phyloP scores from a whole-genome alignment of 345 rosid species.

The Arabis hirsuta region DNA sequence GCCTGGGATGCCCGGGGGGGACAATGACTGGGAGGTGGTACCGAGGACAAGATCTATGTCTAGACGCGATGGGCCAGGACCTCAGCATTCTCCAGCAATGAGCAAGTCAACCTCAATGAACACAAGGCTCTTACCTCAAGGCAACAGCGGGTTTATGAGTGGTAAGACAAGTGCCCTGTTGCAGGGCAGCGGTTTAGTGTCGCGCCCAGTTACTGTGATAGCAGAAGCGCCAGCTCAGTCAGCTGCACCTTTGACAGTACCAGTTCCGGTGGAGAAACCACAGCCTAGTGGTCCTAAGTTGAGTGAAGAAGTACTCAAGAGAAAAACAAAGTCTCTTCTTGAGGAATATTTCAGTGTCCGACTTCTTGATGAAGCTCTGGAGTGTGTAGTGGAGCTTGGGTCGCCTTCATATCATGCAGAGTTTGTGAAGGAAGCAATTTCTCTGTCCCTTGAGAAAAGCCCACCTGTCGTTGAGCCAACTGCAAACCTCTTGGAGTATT shows the following conservation, averaged over 20 bases:
- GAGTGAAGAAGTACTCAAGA: slow-evolving; percentile 50
- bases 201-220: slow-evolving; percentile 34
- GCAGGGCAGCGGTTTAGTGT: slow-evolving; percentile 54
- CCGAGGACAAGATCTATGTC: slow-evolving; percentile 70
- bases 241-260: slow-evolving; percentile 29
- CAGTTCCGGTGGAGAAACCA: slow-evolving; percentile 44
- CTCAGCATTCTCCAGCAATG: slow-evolving; percentile 50
- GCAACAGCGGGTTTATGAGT: slow-evolving; percentile 63
- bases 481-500: slow-evolving; percentile 52
- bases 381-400: slow-evolving; percentile 64
- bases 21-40: slow-evolving; percentile 81
- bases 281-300: slow-evolving; percentile 43
- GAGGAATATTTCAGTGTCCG: slow-evolving; percentile 66
- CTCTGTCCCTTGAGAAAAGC: slow-evolving; percentile 62
- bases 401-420: slow-evolving; percentile 68
- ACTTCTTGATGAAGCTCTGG: slow-evolving; percentile 63
- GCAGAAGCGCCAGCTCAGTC: slow-evolving; percentile 45
- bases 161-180: slow-evolving; percentile 80
- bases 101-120: slow-evolving; percentile 62
- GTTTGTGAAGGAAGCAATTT: slow-evolving; percentile 74
- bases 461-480: slow-evolving; percentile 60
- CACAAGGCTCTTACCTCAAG: slow-evolving; percentile 77
- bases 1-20: slow-evolving; percentile 94
- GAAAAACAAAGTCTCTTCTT: slow-evolving; percentile 59
- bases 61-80: slow-evolving; percentile 71